Base-by-base conservation (phyloP, 163 green algal genomes). In the Trebouxiophyceae sp. region DNA sequence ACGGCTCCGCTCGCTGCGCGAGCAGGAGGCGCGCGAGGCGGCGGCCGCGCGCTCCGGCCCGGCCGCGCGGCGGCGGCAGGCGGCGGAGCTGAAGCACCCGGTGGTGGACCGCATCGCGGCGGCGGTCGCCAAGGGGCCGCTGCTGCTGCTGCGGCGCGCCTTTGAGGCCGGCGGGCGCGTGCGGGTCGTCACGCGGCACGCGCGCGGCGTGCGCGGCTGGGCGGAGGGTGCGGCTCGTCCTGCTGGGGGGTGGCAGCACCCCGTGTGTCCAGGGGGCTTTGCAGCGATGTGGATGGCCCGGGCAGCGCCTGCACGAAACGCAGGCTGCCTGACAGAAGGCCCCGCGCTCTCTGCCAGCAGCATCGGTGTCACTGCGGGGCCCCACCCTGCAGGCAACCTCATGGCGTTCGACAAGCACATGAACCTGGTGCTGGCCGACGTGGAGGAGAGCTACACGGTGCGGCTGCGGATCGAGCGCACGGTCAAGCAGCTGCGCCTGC, bases 121-220 rank as follows among this genome's bases (percentile, higher is more conserved):
- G 39, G 19, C 33, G 29, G 45, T 81, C 33, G 61, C 54, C 28
- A 33, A 55, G 2, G 85, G 84, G 0, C 85, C 85, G 0, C 72
- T 91, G 45, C 56, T 73, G 29, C 54, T 77, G 65, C 70, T 90
- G 33, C 60, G 62, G 6, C 47, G 46, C 19, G 79, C 68, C 63
- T 74, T 73, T 6, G 65, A 58, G 27, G 33, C 34, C 4, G 55
- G 65, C 1, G 27, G 27, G 4, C 62, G 45, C 0, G 80, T 93
- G 46, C 50, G 76, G 31, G 83, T 93, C 1, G 72, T 84, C 28
- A 95, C 87, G 0, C 71, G 87, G 0, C 87, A 95, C 65, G 70
- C 70, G 0, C 60, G 57, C 0, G 87, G 87, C 30, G 71, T 92
- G 22, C 71, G 87, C 0, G 87, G 87, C n/a, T n/a, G n/a, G n/a